Conservation (phyloP, 768 basidiomycete genomes). For the Boletus vermiculosoides region DNA sequence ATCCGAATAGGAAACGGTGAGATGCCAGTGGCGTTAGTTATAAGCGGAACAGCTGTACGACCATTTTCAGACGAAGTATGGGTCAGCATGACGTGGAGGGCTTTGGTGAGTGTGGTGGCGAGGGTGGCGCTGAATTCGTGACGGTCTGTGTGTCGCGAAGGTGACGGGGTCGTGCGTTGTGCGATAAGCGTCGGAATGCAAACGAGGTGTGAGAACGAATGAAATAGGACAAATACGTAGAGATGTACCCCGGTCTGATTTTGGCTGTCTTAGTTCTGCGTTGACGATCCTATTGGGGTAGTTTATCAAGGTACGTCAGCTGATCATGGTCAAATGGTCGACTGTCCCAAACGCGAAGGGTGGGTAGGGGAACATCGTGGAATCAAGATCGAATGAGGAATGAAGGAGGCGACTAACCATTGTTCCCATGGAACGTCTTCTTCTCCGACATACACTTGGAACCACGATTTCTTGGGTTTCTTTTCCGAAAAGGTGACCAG, state of each 20-base stretch:
- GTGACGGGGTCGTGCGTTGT: background rate
- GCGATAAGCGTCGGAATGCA: background rate
- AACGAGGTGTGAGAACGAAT: background rate
- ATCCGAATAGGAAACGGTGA: slow-evolving; percentile 82
- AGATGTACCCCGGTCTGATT: slow-evolving; percentile 54
- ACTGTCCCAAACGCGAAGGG: too few species aligned
- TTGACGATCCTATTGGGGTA: slow-evolving; percentile 66
- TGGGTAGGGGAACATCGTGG: too few species aligned
- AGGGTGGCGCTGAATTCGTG: slow-evolving; percentile 58
- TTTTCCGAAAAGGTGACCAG: slow-evolving; percentile 75
- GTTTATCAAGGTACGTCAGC: too few species aligned
- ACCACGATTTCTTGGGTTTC: slow-evolving; percentile 76
- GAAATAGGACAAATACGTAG: background rate
- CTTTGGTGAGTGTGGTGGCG: slow-evolving; percentile 58
- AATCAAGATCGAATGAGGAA: background rate
- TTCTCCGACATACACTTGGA: slow-evolving; percentile 65
- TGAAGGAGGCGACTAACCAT: slow-evolving; percentile 48
- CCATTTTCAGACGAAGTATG: slow-evolving; percentile 80
- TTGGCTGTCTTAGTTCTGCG: slow-evolving; percentile 74
- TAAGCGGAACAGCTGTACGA: slow-evolving; percentile 70
- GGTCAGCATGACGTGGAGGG: slow-evolving; percentile 67
- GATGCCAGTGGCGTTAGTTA: slow-evolving; percentile 72
- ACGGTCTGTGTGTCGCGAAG: slow-evolving; percentile 37
- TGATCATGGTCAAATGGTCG: too few species aligned
- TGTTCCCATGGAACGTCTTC: slow-evolving; percentile 89